Evolutionary conservation across 768 basidiomycete species (phyloP), one percentile per base, ranked within the genome.

Genomic region (Mycena leptocephala): DNA sequence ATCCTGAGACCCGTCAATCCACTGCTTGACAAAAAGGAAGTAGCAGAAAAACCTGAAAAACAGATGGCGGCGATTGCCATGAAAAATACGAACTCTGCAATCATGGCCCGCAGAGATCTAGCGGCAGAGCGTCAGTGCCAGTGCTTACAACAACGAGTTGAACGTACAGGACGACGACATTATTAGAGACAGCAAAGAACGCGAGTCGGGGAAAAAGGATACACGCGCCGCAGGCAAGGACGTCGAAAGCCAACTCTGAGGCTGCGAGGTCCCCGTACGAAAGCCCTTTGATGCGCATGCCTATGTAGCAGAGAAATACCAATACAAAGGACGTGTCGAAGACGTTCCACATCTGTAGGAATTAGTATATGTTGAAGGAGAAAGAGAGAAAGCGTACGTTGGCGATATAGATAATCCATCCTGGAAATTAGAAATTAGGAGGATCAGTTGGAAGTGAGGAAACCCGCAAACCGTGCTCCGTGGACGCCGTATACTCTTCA

Each of bases 401-500:
- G 26, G 96, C 95, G 53, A 96, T 91, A 82, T 97, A 97, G 67
- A 97, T 96, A 90, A 78, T 28, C 70, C 70, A 75, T 14, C 72
- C 8, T 24, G 67, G 73, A 39, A 74, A 51, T 20, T 51, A 48
- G 22, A 20, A n/a, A 35, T 51, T 35, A 51, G 30, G 20, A 51
- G 30, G 20, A 51, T 32, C 22, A 10, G 33, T 6, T 43, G 13
- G 26, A 64, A 22, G 30, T 18, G 16, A 48, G 43, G 69, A 28
- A 88, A 26, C 58, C 33, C n/a, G 90, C 95, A 95, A 97, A 30
- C 97, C 96, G 80, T 97, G 93, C 82, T 97, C 96, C 63, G 92
- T 95, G 1, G 94, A 91, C 6, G 95, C 92, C 0, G 96, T 96
- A 82, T 97, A 97, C 84, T 98, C 97, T 74, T 95, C 95, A 46